Base-by-base conservation (phyloP, 2,329 filamentous ascomycete genomes). In the Aspergillus phoenicis region DNA sequence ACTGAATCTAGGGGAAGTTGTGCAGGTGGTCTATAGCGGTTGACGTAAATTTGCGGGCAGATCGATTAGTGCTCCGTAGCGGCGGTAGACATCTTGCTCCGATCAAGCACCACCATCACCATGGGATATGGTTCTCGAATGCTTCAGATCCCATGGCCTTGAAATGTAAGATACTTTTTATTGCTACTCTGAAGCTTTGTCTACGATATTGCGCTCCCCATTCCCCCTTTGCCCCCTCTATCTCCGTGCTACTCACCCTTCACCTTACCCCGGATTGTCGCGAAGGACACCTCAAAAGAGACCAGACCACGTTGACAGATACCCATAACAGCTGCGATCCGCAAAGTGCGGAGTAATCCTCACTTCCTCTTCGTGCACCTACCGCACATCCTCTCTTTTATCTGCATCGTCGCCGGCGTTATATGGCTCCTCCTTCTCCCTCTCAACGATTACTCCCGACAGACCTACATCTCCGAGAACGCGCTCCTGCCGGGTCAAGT, bases 381-480 rank as follows among this genome's bases (percentile, higher is more conserved):
- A 17, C 93, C 94, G 43, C 91, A 93, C 13, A 94, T 96, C 80
- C 81, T 98, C 36, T 97, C 94, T 36, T 84, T 92, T 55, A 81
- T 96, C 43, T 96, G 91, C 78, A 87, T 98, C 69, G 70, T 94
- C 52, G 85, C 97, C 70, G 95, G 95, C 57, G 85, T 97, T 59
- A 85, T 87, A 68, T 99, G 94, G 91, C 87, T 99, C 13, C 86
- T 97, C 22, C 83, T 98, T 33, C 86, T 99, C 1, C 95, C 95
- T 2, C 84, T 98, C 57, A 86, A 98, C 77, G 86, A 93, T 67
- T 97, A 98, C 80, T 97, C 93, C 54, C 88, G 95, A 66, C 85
- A 86, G 62, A 99, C 94, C 1, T 99, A 99, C 77, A 95, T 99
- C 60, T 98, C 94, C 47, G 95, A 99, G 77, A 99, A 99, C 75